Base-by-base conservation (phyloP, 495 filamentous ascomycete species). In the Penicillium egyptiacum region DNA sequence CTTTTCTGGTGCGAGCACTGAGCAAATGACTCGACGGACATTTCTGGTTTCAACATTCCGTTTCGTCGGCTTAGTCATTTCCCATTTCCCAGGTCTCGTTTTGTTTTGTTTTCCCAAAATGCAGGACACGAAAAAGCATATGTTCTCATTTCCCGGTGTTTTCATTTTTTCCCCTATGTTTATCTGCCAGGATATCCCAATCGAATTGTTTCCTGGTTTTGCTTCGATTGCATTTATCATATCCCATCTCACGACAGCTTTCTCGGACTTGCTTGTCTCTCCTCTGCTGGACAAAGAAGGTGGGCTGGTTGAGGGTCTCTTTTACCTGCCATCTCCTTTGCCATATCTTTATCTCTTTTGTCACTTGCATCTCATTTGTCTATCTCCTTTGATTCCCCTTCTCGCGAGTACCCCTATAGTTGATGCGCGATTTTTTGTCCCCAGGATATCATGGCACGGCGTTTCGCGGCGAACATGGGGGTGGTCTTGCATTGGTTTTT, bases 321-420 rank as follows among this genome's bases (percentile, higher is more conserved):
- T 52, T 35, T 49, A 37, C 53, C 26, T 8, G 16, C 20, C 5
- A 16, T 20, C 28, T 49, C n/a, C 11, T 31, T 26, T 53, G 4
- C 40, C 16, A 19, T 41, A 7, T 41, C 17, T 30, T 46, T 12
- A 5, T 22, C 25, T 19, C 16, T 39, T 45, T 26, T 45, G 37
- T 50, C 17, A n/a, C 14, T 17, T 11, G 42, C 7, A 41, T 43
- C 28, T 44, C 20, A 33, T 50, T 56, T 50, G n/a, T 31, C 37
- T 31, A 9, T 46, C 22, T 44, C 46, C 9, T 39, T 23, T 47
- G 56, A 40, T 53, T 53, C 40, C 46, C 44, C 28, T 65, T 55
- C 48, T 58, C 40, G 65, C 65, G 63, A 68, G 55, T 68, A 63
- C 65, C 60, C 65, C 49, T 66, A 57, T 31, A 61, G 61, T 63